These are phyloP conservation scores for Fusarium hostae DNA, from an alignment of 2,329 filamentous ascomycete species.

Conservation along the genomic window DNA sequence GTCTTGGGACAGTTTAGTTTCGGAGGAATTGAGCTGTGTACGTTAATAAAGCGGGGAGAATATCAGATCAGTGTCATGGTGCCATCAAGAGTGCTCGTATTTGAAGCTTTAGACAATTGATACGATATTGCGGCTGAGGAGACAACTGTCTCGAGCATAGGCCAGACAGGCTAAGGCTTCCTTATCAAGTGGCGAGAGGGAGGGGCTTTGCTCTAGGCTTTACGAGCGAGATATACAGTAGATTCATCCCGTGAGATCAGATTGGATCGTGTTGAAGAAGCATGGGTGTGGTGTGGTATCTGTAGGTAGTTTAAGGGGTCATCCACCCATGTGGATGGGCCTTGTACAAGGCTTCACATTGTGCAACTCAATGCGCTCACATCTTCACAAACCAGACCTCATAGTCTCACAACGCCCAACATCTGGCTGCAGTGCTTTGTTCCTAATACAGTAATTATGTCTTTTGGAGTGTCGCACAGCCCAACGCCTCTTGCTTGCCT, in stretches of 20 bases:
- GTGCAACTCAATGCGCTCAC: constrained; percentile 10
- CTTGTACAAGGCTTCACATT: constrained; percentile 8
- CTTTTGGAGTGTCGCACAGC: constrained; percentile 11
- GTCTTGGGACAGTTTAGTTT: constrained; percentile 5
- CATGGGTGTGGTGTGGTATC: constrained; percentile 17
- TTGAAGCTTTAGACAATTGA: constrained; percentile 4
- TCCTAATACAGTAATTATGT: background rate
- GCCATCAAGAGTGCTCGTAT: constrained; percentile 31
- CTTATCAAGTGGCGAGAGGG: constrained; percentile 6
- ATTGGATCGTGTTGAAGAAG: constrained; percentile 20
- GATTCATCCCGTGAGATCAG: constrained; percentile 25
- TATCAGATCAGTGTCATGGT: constrained; percentile 27
- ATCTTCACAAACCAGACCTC: background rate
- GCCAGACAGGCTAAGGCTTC: background rate
- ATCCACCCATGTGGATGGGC: background rate
- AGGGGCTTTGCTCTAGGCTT: background rate
- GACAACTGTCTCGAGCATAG: constrained; percentile 13
- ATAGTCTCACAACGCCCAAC: background rate
- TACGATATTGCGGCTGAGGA: constrained; percentile 27
- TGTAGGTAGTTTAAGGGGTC: constrained; percentile 14
- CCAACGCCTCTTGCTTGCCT: constrained; percentile 9
- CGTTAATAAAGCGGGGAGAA: constrained; percentile 14
- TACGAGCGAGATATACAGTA: constrained; percentile 13
- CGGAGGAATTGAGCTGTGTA: constrained; percentile 21
- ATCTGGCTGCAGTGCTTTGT: background rate